Evolutionary conservation across 2,329 filamentous ascomycete species (phyloP), one percentile per base, ranked within the genome.

Genomic region (Alternaria longipes): DNA sequence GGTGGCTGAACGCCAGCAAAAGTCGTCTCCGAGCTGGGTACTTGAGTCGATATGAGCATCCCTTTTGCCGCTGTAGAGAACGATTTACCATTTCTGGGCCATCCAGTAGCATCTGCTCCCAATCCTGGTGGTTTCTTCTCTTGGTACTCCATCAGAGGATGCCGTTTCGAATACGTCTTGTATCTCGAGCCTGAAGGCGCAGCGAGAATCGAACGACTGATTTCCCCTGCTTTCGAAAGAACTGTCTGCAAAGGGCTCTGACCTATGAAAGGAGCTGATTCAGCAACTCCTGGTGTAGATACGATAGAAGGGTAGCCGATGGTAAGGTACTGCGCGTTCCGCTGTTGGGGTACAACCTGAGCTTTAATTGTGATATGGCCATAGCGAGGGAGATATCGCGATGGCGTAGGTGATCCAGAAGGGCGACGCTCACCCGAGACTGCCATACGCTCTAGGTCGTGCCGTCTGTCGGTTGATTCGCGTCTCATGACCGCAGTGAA

Each of bases 121-220:
- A 61, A 41, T 30, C 59, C 36, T 4, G n/a, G 6, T 3, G 24
- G 32, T 16, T 34, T 30, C 3, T 3, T n/a, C 20, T 34, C 42
- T 12, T 20, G 5, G 2, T 38, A 26, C 16, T 30, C 24, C 9
- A 24, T 5, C 3, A 46, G 54, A 12, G 56, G 53, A 5, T 64
- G 36, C 7, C 52, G 58, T 9, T 24, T 54, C n/a, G 65, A 65
- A 30, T 50, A 50, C 8, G 63, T 64, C 24, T 68, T 68, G 3
- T 55, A 45, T 8, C 55, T 56, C 16, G 56, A 45, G 18, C 65
- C 54, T 3, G 56, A 58, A 3, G 68, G 64, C 18, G 59, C 58
- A 8, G 63, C 55, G n/a, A 72, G 60, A 7, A 70, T 28, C 22
- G 56, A 60, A 12, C 69, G 65, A 6, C 60, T 40, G 4, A 66